Evolutionary conservation across 768 basidiomycete genomes (phyloP).

Genomic region (Boletus bicolor): DNA sequence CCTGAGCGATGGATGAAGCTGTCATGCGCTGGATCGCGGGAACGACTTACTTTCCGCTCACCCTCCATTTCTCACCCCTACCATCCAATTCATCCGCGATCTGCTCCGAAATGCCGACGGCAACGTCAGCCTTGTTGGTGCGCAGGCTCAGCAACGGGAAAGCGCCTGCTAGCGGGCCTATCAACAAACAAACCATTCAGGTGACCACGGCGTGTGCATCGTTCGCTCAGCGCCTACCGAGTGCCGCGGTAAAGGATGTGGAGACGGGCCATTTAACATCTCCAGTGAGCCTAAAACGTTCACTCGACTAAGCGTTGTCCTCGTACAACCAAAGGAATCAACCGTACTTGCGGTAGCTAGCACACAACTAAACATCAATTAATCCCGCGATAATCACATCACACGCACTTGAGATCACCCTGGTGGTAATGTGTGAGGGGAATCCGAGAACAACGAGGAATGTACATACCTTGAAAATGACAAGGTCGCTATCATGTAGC

Average conservation of each 20-base stretch:
- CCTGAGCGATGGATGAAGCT: conserved; percentile 7
- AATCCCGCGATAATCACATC: not conserved
- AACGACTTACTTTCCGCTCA: conserved; percentile 63
- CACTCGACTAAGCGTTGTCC: conserved; percentile 1
- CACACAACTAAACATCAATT: conserved; percentile 1
- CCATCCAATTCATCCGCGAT: conserved; percentile 65
- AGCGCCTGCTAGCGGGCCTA: conserved; percentile 73
- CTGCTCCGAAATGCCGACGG: conserved; percentile 70
- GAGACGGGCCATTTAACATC: conserved; percentile 86
- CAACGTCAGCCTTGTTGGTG: conserved; percentile 95
- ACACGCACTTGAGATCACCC: conserved; percentile 87
- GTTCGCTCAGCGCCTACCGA: conserved; percentile 47
- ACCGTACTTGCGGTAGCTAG: conserved; percentile 79
- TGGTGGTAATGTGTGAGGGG: conserved; percentile 31
- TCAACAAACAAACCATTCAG: conserved; percentile 4
- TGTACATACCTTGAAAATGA: conserved; percentile 74
- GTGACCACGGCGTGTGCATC: not conserved
- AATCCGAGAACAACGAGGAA: not conserved
- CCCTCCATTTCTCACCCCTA: conserved; percentile 69
- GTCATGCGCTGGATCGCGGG: too few species aligned
- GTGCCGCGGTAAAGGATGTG: conserved; percentile 67
- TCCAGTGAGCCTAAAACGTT: conserved; percentile 66
- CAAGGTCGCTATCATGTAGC: conserved; percentile 57
- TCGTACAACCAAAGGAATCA: not conserved
- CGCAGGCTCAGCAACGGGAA: conserved; percentile 83